These are phyloP conservation scores for Auricularia sp. DNA, from an alignment of 768 basidiomycete species.

Conservation along the genomic window DNA sequence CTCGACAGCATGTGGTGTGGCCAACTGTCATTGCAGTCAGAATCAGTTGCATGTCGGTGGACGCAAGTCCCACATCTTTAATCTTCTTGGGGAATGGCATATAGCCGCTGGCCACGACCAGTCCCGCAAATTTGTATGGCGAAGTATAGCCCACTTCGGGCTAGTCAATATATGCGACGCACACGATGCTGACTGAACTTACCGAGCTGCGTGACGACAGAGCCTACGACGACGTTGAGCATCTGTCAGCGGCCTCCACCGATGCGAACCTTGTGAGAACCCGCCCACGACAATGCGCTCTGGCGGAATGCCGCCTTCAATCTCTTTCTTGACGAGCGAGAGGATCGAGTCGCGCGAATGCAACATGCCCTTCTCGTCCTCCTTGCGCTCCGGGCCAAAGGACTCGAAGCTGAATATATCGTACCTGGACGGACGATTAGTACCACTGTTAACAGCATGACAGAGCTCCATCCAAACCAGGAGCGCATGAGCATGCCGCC, in stretches of 20 bases:
- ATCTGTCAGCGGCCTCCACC: not conserved
- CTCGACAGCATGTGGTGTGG: slow-evolving; percentile 46
- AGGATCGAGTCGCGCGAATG: slow-evolving; percentile 51
- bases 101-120: slow-evolving; percentile 72
- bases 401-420: slow-evolving; percentile 55
- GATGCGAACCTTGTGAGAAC: slow-evolving; percentile 65
- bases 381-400: slow-evolving; percentile 23
- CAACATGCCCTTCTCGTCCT: slow-evolving; percentile 75
- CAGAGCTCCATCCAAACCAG: slow-evolving; percentile 36
- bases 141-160: not conserved
- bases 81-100: slow-evolving; percentile 57
- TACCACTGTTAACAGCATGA: not conserved
- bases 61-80: slow-evolving; percentile 25
- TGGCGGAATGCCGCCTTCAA: slow-evolving; percentile 57
- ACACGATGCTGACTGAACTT: not conserved
- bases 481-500: slow-evolving; percentile 64
- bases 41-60: not conserved
- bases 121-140: slow-evolving; percentile 48
- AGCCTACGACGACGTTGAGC: not conserved
- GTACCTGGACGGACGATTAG: slow-evolving; percentile 41
- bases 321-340: slow-evolving; percentile 61
- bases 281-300: slow-evolving; percentile 76
- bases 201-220: not conserved
- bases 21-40: not conserved
- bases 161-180: slow-evolving; percentile 4